Percentiles rank a stretch among this genome's conserved stretches.
These are phyloP conservation scores for Cornus kousa DNA, from an alignment of 148 eudicot species.

Conservation along the genomic window DNA sequence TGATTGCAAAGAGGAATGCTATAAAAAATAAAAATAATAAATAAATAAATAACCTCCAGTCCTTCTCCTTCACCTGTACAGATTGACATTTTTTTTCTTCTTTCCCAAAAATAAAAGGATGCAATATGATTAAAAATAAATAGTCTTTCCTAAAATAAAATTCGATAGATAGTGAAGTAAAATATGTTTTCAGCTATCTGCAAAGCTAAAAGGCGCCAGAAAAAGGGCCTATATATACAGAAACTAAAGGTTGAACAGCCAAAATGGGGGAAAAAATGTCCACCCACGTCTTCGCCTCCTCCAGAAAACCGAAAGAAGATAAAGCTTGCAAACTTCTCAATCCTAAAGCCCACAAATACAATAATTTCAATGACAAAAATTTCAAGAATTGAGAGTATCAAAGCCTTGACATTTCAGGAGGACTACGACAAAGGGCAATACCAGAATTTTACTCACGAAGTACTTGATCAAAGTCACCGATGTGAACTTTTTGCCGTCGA, in stretches of 20 bases:
- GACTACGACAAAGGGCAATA: no score
- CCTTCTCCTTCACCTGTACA: constrained; percentile 14
- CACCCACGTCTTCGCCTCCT: background rate
- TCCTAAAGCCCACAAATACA: background rate
- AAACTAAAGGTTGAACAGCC: background rate
- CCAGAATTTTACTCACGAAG: no score
- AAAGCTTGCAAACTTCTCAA: background rate
- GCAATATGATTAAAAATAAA: no score
- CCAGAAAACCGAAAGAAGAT: constrained; percentile 1
- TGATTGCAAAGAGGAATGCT: background rate
- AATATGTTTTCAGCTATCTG: background rate
- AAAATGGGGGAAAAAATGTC: background rate
- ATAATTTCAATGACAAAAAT: background rate
- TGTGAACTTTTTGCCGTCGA: no score
- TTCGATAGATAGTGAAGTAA: no score
- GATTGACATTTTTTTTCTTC: no score
- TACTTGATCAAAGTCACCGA: no score
- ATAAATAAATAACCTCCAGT: constrained; percentile 1
- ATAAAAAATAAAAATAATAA: constrained; percentile 3
- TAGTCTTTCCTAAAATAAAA: no score
- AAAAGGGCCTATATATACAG: background rate
- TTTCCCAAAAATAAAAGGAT: no score
- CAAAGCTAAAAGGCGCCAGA: background rate
- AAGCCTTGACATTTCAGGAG: background rate
- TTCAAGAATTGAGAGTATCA: background rate